Evolutionary conservation across 106 monocot genomes (phyloP), one percentile per base, ranked within the genome.

Genomic region (Dioscorea alata): DNA sequence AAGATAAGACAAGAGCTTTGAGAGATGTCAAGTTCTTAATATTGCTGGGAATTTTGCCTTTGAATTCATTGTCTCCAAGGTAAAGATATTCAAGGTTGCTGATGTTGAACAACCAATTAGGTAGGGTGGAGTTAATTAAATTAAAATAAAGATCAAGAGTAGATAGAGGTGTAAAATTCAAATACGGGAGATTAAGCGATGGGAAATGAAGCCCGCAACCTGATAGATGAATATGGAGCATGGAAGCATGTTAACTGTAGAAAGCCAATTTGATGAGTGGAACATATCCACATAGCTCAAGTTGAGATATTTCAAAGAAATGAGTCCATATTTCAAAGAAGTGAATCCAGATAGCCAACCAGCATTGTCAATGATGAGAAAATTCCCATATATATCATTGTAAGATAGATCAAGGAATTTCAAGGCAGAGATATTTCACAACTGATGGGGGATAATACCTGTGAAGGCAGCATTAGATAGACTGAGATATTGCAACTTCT

Each of bases 381-480:
- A 8, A n/a, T n/a, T n/a, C 34, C 7, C 34, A 33, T 4, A 23
- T 5, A 34, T 59, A n/a, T 12, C 4, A 12, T 17, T 20, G 13
- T 34, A 4, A 1, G 33, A 58, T 13, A 80, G 23, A 50, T 72
- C 72, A 5, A 82, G 79, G 48, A 63, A 35, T 2, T 14, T 57
- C 0, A 82, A 54, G 17, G 9, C 33, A 0, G 79, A 52, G 59
- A 86, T 62, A 21, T 86, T 86, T 4, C 82, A 75, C 0, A 76
- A 33, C 33, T 82, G 69, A 12, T 33, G 42, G n/a, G 86, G 82
- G 4, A 82, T 49, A 5, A 0, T 19, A 13, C 71, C 56, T 5
- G 0, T 0, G 18, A 78, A 82, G 6, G 32, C 42, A 0, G 63
- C 58, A 13, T 12, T 4, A 13, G 74, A 74, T 49, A 85, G 72